A percentile compares a stretch with the other conserved stretches of the same genome.
These are phyloP conservation scores for Tuber indicum DNA, from an alignment of 495 filamentous ascomycete genomes.

Conservation along the genomic window DNA sequence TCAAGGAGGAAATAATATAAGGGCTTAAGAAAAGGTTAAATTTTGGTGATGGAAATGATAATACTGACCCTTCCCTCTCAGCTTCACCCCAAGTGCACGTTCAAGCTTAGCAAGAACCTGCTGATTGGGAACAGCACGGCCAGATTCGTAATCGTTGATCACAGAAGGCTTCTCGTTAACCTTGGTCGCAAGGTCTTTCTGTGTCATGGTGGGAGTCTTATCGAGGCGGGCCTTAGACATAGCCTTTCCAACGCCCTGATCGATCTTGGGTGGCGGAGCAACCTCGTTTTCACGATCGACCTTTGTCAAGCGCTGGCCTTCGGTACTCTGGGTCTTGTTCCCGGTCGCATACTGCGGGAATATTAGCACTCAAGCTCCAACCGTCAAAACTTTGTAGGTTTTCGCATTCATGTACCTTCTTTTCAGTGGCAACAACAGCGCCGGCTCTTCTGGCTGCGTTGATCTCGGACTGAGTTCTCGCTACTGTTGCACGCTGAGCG, in stretches of 20 bases:
- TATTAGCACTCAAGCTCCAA: constrained; percentile 63
- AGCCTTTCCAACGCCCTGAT: constrained; percentile 67
- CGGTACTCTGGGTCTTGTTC: constrained; percentile 43
- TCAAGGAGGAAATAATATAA: neutral
- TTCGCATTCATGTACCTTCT: constrained; percentile 54
- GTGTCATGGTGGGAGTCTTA: constrained; percentile 82
- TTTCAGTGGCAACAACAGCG: constrained; percentile 74
- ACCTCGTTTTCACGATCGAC: constrained; percentile 97
- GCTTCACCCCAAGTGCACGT: constrained; percentile 75
- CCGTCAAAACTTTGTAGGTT: constrained; percentile 47
- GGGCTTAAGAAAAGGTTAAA: neutral
- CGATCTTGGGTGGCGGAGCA: constrained; percentile 88
- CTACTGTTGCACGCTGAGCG: constrained; percentile 69
- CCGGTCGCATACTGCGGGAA: constrained; percentile 35
- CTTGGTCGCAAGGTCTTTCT: constrained; percentile 92
- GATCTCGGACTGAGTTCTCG: constrained; percentile 75
- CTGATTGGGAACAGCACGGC: constrained; percentile 73
- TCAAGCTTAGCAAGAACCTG: constrained; percentile 76
- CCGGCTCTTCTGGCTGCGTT: constrained; percentile 86
- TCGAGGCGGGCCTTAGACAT: constrained; percentile 66
- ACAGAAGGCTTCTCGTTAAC: constrained; percentile 77
- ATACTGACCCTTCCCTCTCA: constrained; percentile 53
- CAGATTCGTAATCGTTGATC: constrained; percentile 79
- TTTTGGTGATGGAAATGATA: neutral
- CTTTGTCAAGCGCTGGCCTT: constrained; percentile 95